A percentile compares a stretch with the other conserved stretches of the same genome.
These are phyloP conservation scores for Colletotrichum scovillei DNA, from an alignment of 2,329 filamentous ascomycete genomes.

Conservation along the genomic window DNA sequence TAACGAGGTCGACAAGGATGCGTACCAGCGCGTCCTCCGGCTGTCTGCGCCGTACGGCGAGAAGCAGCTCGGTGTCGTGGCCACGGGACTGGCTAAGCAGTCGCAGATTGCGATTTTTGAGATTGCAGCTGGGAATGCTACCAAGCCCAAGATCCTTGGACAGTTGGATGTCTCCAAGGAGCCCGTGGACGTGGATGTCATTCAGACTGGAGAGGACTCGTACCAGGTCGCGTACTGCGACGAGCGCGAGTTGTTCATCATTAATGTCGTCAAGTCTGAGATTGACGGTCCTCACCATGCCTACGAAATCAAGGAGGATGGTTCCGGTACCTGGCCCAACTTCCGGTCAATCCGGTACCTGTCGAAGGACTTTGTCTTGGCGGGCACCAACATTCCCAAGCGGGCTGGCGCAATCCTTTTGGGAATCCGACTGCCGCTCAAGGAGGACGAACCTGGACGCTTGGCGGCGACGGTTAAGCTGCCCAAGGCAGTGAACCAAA, in stretches of 20 bases:
- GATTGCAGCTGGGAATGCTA: slow-evolving; percentile 64
- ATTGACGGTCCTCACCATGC: slow-evolving; percentile 61
- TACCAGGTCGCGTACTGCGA: slow-evolving; percentile 85
- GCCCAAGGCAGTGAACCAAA: slow-evolving; percentile 76
- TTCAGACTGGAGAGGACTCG: slow-evolving; percentile 68
- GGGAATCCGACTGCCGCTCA: slow-evolving; percentile 63
- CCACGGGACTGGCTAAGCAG: slow-evolving; percentile 80
- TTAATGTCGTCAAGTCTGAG: slow-evolving; percentile 59
- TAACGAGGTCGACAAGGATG: slow-evolving; percentile 58
- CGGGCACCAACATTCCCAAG: slow-evolving; percentile 68
- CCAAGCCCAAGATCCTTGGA: slow-evolving; percentile 59
- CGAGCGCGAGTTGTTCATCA: slow-evolving; percentile 77
- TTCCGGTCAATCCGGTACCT: slow-evolving; percentile 71
- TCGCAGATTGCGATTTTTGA: slow-evolving; percentile 86
- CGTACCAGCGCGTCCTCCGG: slow-evolving; percentile 70
- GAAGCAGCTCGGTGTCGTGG: slow-evolving; percentile 77
- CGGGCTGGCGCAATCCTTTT: slow-evolving; percentile 68
- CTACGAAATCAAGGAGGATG: slow-evolving; percentile 66
- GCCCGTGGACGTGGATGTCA: slow-evolving; percentile 77
- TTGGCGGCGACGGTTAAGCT: slow-evolving; percentile 67
- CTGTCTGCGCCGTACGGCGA: slow-evolving; percentile 58
- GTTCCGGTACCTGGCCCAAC: slow-evolving; percentile 56
- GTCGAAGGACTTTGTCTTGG: slow-evolving; percentile 66
- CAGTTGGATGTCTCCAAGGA: slow-evolving; percentile 64
- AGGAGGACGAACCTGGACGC: slow-evolving; percentile 51